Percentiles rank a stretch among this genome's conserved stretches.
These are phyloP conservation scores for Phytophthora constricta DNA, from an alignment of 352 stramenopile species.

Conservation along the genomic window DNA sequence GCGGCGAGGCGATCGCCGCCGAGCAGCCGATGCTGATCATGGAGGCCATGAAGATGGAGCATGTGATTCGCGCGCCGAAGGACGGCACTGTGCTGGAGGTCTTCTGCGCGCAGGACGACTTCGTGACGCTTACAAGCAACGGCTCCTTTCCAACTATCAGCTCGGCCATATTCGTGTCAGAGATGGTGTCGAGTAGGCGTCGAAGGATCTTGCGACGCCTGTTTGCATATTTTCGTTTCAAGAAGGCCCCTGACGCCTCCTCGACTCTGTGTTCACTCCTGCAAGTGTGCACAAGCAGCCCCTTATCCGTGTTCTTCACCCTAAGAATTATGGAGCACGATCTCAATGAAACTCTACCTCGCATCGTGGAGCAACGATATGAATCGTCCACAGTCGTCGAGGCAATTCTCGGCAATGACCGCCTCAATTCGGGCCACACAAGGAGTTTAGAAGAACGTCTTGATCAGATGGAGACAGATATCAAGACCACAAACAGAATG, in stretches of 20 bases:
- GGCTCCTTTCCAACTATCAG: conserved; percentile 15
- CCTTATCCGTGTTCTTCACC: not conserved
- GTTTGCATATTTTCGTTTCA: not conserved
- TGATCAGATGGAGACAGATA: conserved; percentile 47
- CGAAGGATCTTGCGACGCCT: too few relatives aligned
- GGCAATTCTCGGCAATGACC: not conserved
- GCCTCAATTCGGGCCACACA: conserved; percentile 6
- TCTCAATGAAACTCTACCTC: conserved; percentile 10
- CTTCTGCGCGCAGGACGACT: too few relatives aligned
- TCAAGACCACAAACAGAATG: conserved; percentile 54
- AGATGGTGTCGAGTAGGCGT: not conserved
- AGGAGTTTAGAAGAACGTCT: conserved; percentile 49
- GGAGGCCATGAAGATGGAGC: conserved; percentile 99
- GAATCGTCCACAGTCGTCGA: not conserved
- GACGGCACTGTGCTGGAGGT: too few relatives aligned
- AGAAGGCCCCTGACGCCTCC: too few relatives aligned
- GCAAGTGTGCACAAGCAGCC: not conserved
- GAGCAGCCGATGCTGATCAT: conserved; percentile 94
- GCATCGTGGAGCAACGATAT: conserved; percentile 18
- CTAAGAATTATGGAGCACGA: conserved; percentile 17
- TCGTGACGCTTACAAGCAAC: not conserved
- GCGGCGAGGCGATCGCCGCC: conserved; percentile 85
- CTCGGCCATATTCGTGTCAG: conserved; percentile 20
- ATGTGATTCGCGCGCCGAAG: conserved; percentile 76
- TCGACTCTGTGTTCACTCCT: too few relatives aligned